Percentiles rank a stretch among this genome's conserved stretches.
These are phyloP conservation scores for Leersia perrieri DNA, from an alignment of 176 grass and related monocot species.

Conservation along the genomic window DNA sequence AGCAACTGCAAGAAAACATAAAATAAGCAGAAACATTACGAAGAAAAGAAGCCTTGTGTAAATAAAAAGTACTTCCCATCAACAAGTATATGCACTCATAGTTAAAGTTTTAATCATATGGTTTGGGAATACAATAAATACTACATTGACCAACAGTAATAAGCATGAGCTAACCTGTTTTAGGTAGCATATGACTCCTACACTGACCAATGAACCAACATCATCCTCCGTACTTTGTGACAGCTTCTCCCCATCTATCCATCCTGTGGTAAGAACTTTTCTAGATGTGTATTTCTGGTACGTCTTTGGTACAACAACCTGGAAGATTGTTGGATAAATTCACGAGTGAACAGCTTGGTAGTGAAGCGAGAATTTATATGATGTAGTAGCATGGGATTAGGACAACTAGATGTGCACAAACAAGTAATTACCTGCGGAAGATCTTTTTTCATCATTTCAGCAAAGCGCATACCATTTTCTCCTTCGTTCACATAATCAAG, in stretches of 20 bases:
- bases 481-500: slow-evolving; percentile 99
- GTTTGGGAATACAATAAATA: slow-evolving; percentile 3
- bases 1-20: slow-evolving; percentile 61
- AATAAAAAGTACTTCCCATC: neutral
- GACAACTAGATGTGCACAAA: neutral
- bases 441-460: slow-evolving; percentile 95
- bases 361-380: neutral
- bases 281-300: slow-evolving; percentile 87
- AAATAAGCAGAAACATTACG: neutral
- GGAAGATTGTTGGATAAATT: slow-evolving; percentile 21
- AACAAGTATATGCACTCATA: neutral
- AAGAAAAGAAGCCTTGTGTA: neutral
- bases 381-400: neutral
- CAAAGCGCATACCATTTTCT: slow-evolving; percentile 76
- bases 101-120: neutral
- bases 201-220: slow-evolving; percentile 89
- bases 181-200: slow-evolving; percentile 99
- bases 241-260: slow-evolving; percentile 91
- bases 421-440: slow-evolving; percentile 79
- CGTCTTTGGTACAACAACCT: slow-evolving; percentile 95
- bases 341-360: neutral
- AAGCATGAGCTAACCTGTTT: slow-evolving; percentile 66
- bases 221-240: slow-evolving; percentile 92
- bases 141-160: neutral
- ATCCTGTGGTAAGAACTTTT: slow-evolving; percentile 88